A percentile compares a stretch with the other conserved stretches of the same genome.
These are phyloP conservation scores for Alternaria ventricosa DNA, from an alignment of 2,329 filamentous ascomycete species.

Conservation along the genomic window DNA sequence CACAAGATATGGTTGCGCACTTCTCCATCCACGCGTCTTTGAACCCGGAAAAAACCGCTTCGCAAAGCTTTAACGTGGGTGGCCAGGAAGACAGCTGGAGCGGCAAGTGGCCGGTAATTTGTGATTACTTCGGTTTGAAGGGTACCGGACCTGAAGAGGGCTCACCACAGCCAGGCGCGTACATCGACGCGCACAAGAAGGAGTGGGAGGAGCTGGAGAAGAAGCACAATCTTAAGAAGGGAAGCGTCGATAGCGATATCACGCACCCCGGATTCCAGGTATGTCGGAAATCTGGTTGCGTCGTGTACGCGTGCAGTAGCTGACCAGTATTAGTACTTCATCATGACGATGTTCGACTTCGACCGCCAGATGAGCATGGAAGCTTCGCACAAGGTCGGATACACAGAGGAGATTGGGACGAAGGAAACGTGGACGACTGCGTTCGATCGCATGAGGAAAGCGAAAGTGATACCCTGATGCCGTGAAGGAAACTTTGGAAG, in stretches of 20 bases:
- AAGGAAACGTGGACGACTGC: slow-evolving; percentile 52
- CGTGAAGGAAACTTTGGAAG: neutral
- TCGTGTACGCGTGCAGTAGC: neutral
- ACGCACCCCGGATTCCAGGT: slow-evolving; percentile 45
- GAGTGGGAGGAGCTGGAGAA: slow-evolving; percentile 38
- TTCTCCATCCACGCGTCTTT: slow-evolving; percentile 53
- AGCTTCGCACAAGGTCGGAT: slow-evolving; percentile 48
- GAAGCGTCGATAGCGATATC: slow-evolving; percentile 54
- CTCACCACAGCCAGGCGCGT: slow-evolving; percentile 37
- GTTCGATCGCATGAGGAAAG: slow-evolving; percentile 53
- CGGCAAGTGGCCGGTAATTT: slow-evolving; percentile 55
- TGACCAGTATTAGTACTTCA: slow-evolving; percentile 32
- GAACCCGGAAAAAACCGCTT: slow-evolving; percentile 49
- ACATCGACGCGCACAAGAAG: slow-evolving; percentile 36
- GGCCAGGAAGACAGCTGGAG: slow-evolving; percentile 52
- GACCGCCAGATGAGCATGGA: slow-evolving; percentile 56
- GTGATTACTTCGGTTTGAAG: slow-evolving; percentile 55
- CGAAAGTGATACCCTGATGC: slow-evolving; percentile 49
- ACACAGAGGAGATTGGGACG: slow-evolving; percentile 49
- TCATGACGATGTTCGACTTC: slow-evolving; percentile 53
- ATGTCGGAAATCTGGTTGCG: neutral
- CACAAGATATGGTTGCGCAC: slow-evolving; percentile 52
- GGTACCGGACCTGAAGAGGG: slow-evolving; percentile 44
- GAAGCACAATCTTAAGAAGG: slow-evolving; percentile 42
- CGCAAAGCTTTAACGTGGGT: slow-evolving; percentile 53